These are phyloP conservation scores for Alternaria viburni DNA, from an alignment of 2,329 filamentous ascomycete species.

Conservation along the genomic window DNA sequence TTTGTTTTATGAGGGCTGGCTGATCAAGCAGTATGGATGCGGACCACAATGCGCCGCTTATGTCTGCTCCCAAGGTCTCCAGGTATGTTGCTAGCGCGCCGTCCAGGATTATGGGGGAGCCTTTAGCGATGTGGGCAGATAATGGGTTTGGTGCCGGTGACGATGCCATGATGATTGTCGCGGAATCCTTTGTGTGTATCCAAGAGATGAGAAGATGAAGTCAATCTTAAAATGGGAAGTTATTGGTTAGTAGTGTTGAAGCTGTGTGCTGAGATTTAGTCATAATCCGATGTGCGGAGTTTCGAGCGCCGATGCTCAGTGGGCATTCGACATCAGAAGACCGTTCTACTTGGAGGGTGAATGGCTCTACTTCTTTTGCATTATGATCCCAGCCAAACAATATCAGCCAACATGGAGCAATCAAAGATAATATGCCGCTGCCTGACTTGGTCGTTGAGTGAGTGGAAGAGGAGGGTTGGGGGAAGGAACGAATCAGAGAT, in stretches of 20 bases:
- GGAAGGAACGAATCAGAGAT: neutral
- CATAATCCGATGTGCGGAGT: constrained; percentile 11
- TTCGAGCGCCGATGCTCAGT: constrained; percentile 7
- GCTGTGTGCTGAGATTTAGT: neutral
- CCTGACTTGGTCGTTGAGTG: neutral
- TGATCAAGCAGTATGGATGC: constrained; percentile 50
- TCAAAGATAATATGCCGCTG: neutral
- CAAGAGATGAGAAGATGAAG: neutral
- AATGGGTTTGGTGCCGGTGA: neutral
- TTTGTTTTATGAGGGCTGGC: constrained; percentile 50
- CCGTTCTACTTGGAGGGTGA: neutral
- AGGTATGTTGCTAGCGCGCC: constrained; percentile 57
- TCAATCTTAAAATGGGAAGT: neutral
- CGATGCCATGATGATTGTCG: neutral
- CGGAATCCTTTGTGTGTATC: neutral
- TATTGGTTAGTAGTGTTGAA: neutral
- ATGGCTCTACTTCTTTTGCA: neutral
- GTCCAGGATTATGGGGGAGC: constrained; percentile 50
- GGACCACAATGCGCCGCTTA: constrained; percentile 55
- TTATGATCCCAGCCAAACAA: neutral
- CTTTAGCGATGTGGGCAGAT: constrained; percentile 20
- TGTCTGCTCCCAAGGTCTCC: constrained; percentile 52
- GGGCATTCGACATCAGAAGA: neutral
- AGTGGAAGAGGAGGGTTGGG: neutral
- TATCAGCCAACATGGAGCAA: neutral